Percentiles rank a stretch among this genome's conserved stretches.
Evolutionary conservation across 2,329 filamentous ascomycete genomes (phyloP).

Genomic region (Claviceps maximensis): DNA sequence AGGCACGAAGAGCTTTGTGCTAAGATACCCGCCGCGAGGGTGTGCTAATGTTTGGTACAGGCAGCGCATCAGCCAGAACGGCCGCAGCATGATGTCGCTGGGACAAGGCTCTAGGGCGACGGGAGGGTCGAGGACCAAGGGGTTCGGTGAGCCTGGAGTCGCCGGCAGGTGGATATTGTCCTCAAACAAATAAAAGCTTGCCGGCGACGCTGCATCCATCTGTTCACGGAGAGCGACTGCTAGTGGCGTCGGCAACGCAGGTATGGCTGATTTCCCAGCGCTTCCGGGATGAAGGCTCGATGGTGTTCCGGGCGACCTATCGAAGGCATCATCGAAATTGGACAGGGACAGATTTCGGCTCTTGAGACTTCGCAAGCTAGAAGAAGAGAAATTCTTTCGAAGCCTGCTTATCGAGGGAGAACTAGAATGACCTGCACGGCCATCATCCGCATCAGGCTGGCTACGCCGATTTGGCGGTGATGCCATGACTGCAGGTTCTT

Average conservation of each 20-base stretch:
- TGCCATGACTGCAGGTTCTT: conserved; percentile 9
- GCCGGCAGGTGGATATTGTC: conserved; percentile 61
- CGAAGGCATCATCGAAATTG: conserved; percentile 46
- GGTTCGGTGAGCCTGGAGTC: conserved; percentile 52
- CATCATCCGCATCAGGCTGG: conserved; percentile 23
- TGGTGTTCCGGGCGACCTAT: conserved; percentile 62
- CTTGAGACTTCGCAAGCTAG: conserved; percentile 58
- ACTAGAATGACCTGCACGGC: conserved; percentile 28
- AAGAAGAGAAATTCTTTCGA: conserved; percentile 57
- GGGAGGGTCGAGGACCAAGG: conserved; percentile 50
- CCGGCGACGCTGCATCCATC: conserved; percentile 42
- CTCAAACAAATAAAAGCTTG: conserved; percentile 72
- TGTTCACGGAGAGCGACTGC: conserved; percentile 48
- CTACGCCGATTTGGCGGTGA: conserved; percentile 22
- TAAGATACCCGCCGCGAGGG: conserved; percentile 81
- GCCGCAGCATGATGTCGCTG: conserved; percentile 74
- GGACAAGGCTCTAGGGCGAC: conserved; percentile 83
- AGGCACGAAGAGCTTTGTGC: conserved; percentile 82
- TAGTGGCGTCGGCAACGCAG: conserved; percentile 55
- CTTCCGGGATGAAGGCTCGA: conserved; percentile 52
- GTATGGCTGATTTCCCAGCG: conserved; percentile 36
- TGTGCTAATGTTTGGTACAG: conserved; percentile 87
- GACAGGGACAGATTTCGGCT: conserved; percentile 60
- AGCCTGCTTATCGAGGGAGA: conserved; percentile 40
- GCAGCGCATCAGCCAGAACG: conserved; percentile 95